Conservation (phyloP, 768 basidiomycete genomes). For the Lyophyllum atratum region DNA sequence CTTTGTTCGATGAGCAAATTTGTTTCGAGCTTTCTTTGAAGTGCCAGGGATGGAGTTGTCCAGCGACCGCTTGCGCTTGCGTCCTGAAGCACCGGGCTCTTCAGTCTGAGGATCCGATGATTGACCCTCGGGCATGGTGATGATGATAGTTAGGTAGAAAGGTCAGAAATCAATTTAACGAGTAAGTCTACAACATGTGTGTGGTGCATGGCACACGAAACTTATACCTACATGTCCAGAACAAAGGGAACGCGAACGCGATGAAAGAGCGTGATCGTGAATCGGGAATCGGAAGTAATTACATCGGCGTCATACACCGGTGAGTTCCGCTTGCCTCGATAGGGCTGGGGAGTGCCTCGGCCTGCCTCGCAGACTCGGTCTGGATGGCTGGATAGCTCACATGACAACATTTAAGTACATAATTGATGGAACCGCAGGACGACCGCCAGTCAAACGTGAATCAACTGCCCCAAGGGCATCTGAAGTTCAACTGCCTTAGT, state of each 20-base stretch:
- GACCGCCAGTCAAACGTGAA: background rate
- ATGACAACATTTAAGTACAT: background rate
- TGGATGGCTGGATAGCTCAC: background rate
- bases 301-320: too few relatives aligned
- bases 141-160: background rate
- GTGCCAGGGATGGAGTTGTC: background rate
- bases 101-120: background rate
- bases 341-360: too few relatives aligned
- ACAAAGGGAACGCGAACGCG: background rate
- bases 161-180: background rate
- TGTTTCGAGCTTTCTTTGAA: constrained; percentile 3
- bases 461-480: constrained; percentile 1
- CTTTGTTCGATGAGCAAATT: background rate
- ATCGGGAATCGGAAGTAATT: too few relatives aligned
- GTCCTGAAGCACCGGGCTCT: background rate
- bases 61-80: background rate
- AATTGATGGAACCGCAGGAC: too few relatives aligned
- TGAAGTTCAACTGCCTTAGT: constrained; percentile 1
- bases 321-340: too few relatives aligned
- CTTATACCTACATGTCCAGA: background rate
- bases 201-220: background rate
- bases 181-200: constrained; percentile 5
- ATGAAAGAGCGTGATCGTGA: background rate
- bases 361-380: background rate
- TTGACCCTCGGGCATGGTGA: background rate